Percentiles rank a stretch among this genome's conserved stretches.
phyloP scores from a whole-genome alignment of 192 early-diverging fungal genomes.

The Podila horticola region DNA sequence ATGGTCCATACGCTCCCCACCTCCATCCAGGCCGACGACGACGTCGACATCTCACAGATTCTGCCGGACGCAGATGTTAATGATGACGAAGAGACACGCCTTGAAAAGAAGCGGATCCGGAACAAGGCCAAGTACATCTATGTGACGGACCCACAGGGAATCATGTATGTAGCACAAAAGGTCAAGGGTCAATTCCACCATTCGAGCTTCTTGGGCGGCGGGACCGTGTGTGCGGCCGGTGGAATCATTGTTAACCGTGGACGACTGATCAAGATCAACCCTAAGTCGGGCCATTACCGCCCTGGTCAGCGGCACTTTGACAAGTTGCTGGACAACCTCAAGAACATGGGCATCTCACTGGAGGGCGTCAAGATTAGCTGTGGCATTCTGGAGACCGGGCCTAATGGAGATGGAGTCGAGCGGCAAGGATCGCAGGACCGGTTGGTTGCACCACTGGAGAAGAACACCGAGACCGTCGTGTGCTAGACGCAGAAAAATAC shows the following conservation, averaged over 20 bases:
- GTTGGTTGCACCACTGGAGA: conserved; percentile 9
- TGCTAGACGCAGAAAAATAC: not conserved
- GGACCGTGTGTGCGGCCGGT: conserved; percentile 51
- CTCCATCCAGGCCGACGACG: conserved; percentile 14
- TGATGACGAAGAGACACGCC: conserved; percentile 28
- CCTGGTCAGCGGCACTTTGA: conserved; percentile 53
- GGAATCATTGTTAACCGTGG: conserved; percentile 46
- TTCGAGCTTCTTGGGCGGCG: conserved; percentile 54
- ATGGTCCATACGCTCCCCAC: conserved; percentile 48
- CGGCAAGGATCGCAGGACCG: conserved; percentile 1
- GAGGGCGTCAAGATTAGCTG: conserved; percentile 31
- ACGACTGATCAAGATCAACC: conserved; percentile 52
- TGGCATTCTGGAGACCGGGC: conserved; percentile 18
- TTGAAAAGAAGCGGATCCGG: conserved; percentile 37
- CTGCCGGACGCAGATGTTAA: conserved; percentile 22
- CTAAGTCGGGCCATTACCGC: conserved; percentile 57
- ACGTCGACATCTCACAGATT: conserved; percentile 32
- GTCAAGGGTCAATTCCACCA: conserved; percentile 57
- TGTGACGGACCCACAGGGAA: conserved; percentile 44
- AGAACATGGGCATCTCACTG: conserved; percentile 29
- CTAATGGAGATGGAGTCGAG: not conserved
- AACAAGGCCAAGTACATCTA: conserved; percentile 56
- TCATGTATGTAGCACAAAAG: conserved; percentile 51
- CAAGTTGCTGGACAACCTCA: conserved; percentile 19
- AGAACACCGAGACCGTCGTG: not conserved